Percentiles rank a stretch among this genome's conserved stretches.
phyloP scores from a whole-genome alignment of 2,329 filamentous ascomycete species.

The Lasiodiplodia sp. region DNA sequence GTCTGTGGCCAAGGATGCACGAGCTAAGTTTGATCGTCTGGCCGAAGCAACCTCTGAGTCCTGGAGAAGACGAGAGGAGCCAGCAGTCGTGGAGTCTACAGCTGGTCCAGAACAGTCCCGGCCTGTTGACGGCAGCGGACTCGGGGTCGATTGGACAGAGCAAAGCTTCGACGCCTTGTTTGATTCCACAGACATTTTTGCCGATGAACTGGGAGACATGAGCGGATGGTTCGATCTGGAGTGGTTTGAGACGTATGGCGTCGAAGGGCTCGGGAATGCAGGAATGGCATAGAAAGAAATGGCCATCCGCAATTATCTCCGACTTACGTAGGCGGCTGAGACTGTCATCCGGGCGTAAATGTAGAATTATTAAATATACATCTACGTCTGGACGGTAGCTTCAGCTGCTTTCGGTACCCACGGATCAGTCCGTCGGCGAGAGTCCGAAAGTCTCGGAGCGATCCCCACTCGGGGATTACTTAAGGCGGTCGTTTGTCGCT shows the following conservation, averaged over 20 bases:
- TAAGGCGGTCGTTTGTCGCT: not conserved
- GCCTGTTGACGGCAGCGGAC: not conserved
- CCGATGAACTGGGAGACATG: slow-evolving; percentile 15
- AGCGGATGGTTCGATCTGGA: slow-evolving; percentile 25
- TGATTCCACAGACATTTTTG: not conserved
- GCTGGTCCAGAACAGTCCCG: not conserved
- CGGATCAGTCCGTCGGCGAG: slow-evolving; percentile 10
- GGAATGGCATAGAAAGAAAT: not conserved
- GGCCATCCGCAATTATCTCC: not conserved
- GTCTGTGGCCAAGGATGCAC: slow-evolving; percentile 54
- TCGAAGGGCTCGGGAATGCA: not conserved
- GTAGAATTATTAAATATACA: too few relatives aligned
- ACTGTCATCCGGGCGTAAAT: too few relatives aligned
- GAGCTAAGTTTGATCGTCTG: slow-evolving; percentile 7
- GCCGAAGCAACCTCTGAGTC: slow-evolving; percentile 18
- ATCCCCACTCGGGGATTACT: not conserved
- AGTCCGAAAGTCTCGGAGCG: not conserved
- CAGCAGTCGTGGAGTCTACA: not conserved
- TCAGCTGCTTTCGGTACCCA: too few relatives aligned
- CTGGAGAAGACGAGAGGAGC: not conserved
- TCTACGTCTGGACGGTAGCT: too few relatives aligned
- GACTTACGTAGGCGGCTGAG: too few relatives aligned
- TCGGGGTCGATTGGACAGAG: not conserved
- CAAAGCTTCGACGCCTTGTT: not conserved
- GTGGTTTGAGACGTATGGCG: slow-evolving; percentile 20